Evolutionary conservation across 306 rosid genomes (phyloP), one percentile per base, ranked within the genome.

Genomic region (Glycine soja): DNA sequence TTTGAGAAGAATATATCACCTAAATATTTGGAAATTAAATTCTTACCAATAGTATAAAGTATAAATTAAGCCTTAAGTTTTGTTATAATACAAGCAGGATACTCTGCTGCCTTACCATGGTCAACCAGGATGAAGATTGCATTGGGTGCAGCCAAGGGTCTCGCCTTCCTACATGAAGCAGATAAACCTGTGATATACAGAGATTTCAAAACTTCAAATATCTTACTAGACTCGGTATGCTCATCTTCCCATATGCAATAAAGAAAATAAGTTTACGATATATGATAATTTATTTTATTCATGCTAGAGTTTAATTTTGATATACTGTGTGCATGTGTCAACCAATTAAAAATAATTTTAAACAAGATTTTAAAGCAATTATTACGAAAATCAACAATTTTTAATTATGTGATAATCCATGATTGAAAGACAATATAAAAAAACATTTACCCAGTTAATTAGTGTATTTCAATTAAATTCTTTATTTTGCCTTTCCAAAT

Each of bases 141-240:
- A 50, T 58, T 89, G n/a, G 97, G 92, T 48, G 95, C 95, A 2
- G 95, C 95, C 3, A 92, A 88, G 74, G 97, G 97, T 34, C 74
- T 92, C 10, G 88, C 95, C 38, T 92, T 92, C 75, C 95, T 92
- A 75, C 97, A 94, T 30, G 94, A 88, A 83, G 84, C 84, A 16
- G 91, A 94, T 75, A 89, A 87, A 59, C 93, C 97, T n/a, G 93
- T 94, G 10, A 94, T 94, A 30, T 92, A 82, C 81, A 87, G 98
- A 48, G 98, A 94, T 80, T 94, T 92, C 61, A 92, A 94, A 79
- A 84, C 95, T 40, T 92, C 97, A 7, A 94, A 94, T 82, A 90
- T 94, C 56, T 86, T 94, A 45, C 83, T 94, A 1, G 94, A 92
- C 65, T 83, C 97, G 68, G 97, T 94, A 91, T 63, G 92, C 71